Evolutionary conservation across 345 rosid genomes (phyloP), one percentile per base, ranked within the genome.

Genomic region (Limnanthes douglasii): DNA sequence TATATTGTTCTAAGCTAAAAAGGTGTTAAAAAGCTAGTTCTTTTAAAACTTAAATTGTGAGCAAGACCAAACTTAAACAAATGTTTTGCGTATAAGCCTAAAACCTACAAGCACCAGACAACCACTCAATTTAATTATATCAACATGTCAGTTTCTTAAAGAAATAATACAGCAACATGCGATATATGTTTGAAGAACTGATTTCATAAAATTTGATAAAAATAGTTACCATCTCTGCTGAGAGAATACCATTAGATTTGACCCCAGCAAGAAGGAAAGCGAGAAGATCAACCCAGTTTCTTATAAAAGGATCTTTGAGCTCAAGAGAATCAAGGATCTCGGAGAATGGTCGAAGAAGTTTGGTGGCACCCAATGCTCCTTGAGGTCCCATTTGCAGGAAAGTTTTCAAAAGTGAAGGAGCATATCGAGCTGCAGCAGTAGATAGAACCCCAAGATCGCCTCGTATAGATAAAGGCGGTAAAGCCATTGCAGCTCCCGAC

Each of bases 261-360:
- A 86, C 94, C 51, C 97, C 97, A 1, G 94, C 94, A 29, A 86
- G 97, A 45, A 86, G 78, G 57, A 86, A 86, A n/a, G 97, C 66
- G 18, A 86, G 57, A 56, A 86, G 93, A 59, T 86, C 94, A 38
- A 86, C 61, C 94, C 97, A 86, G 48, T 86, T 86, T 47, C 93
- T 57, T 44, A 86, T 51, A 39, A 86, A 82, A 32, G 88, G 94
- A 51, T 86, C 93, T 53, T 73, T 70, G 30, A 82, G 54, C 39
- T 46, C 80, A 57, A 86, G 37, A 4, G 85, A 82, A 61, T 78
- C 88, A n/a, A 82, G 47, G 8, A 82, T 63, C 43, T 82, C 94
- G 7, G 85, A 69, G 62, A 86, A 86, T 4, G 97, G 97, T 34
- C 81, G 67, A 26, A 86, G 76, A 56, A 86, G 97, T 53, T 75